These are phyloP conservation scores for Lodderomyces parapsilosis DNA, from an alignment of 1,139 yeast species.

Conservation along the genomic window DNA sequence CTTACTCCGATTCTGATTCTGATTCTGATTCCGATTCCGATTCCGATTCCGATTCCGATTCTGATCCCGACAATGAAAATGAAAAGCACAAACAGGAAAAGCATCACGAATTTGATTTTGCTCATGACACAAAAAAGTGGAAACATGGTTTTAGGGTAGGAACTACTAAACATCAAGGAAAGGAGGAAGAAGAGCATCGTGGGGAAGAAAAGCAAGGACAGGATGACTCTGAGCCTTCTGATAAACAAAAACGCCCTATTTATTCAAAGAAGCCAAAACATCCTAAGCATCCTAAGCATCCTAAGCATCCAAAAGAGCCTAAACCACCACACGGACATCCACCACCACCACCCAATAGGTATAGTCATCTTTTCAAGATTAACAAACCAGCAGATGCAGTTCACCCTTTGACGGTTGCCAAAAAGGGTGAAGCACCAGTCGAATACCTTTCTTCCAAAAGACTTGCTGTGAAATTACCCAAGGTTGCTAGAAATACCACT, in stretches of 20 bases:
- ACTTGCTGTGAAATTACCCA: constrained; percentile 39
- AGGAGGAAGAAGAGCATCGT: background rate
- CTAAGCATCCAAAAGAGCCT: constrained; percentile 7
- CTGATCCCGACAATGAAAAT: constrained; percentile 5
- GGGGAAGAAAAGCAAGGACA: constrained; percentile 6
- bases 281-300: constrained; percentile 6
- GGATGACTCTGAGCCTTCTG: constrained; percentile 1
- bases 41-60: constrained; percentile 8
- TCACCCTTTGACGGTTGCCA: constrained; percentile 27
- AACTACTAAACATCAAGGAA: constrained; percentile 2
- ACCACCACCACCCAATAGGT: constrained; percentile 9
- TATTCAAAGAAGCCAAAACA: constrained; percentile 8
- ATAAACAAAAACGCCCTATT: constrained; percentile 5
- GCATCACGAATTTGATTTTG: background rate
- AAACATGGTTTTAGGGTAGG: constrained; percentile 1
- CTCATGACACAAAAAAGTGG: background rate
- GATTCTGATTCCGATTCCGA: constrained; percentile 6
- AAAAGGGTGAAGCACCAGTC: constrained; percentile 29
- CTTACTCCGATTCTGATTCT: constrained; percentile 8
- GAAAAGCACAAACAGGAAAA: background rate
- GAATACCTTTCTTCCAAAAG: constrained; percentile 41
- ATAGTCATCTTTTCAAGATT: constrained; percentile 19
- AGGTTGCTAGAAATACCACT: constrained; percentile 49
- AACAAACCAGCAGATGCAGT: constrained; percentile 32
- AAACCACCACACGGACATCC: constrained; percentile 5